Percentiles rank a stretch among this genome's conserved stretches.
phyloP scores from a whole-genome alignment of 768 basidiomycete genomes.

The Hortiboletus campestris region DNA sequence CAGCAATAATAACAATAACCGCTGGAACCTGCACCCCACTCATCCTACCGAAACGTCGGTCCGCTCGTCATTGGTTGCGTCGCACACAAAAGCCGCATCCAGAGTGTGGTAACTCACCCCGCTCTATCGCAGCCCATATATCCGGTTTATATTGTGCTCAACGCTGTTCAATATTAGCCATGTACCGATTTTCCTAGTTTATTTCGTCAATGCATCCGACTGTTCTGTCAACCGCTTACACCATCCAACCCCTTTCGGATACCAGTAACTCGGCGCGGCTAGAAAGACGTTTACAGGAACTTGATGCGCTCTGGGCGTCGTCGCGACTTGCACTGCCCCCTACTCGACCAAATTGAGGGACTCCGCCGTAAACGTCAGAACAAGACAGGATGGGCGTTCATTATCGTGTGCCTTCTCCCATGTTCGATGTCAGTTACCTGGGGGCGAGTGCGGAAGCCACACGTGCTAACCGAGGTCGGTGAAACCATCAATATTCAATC shows the following conservation, averaged over 20 bases:
- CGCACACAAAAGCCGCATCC: background rate
- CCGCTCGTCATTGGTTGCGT: background rate
- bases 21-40: background rate
- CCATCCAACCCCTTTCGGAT: background rate
- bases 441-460: too few relatives aligned
- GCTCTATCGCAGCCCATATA: background rate
- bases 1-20: background rate
- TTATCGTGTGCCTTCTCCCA: too few relatives aligned
- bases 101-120: background rate
- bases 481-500: too few relatives aligned
- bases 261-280: too few relatives aligned
- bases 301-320: background rate
- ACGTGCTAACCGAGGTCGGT: too few relatives aligned
- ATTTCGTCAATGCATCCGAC: background rate
- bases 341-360: background rate
- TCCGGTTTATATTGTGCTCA: background rate
- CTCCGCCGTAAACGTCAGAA: background rate
- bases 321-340: background rate
- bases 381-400: background rate
- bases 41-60: background rate
- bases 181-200: background rate
- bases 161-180: background rate
- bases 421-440: too few relatives aligned
- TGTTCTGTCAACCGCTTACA: background rate
- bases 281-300: background rate